These are phyloP conservation scores for Debaryomyces coudertii DNA, from an alignment of 1,139 yeast genomes.

Conservation along the genomic window DNA sequence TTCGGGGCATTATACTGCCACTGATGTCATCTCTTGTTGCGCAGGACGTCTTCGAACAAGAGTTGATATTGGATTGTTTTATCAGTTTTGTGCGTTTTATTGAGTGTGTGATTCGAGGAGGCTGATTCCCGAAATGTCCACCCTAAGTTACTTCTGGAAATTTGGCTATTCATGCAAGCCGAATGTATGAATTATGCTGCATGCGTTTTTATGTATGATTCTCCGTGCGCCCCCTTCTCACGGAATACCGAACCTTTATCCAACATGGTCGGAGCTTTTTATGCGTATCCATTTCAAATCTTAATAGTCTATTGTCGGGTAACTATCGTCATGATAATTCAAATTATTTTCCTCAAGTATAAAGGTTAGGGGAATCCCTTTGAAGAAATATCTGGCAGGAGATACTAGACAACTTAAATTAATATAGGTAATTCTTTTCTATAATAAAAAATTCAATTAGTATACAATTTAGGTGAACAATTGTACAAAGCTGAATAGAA, in stretches of 20 bases:
- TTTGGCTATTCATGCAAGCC: background rate
- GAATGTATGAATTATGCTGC: background rate
- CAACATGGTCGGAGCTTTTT: background rate
- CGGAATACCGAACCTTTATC: conserved; percentile 7
- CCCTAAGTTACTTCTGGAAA: background rate
- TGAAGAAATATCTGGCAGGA: no score
- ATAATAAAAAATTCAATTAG: background rate
- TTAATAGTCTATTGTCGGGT: conserved; percentile 6
- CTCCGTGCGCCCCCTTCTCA: background rate
- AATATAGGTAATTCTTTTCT: background rate
- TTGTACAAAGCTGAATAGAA: background rate
- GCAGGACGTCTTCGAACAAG: no score
- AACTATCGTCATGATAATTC: conserved; percentile 9
- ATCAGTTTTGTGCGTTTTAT: no score
- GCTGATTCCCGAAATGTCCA: background rate
- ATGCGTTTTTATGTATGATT: background rate
- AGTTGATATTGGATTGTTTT: no score
- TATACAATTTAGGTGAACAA: background rate
- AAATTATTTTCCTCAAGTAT: conserved; percentile 6
- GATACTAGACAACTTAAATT: no score
- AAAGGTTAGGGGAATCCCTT: conserved; percentile 7
- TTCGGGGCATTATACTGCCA: no score
- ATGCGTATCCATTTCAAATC: conserved; percentile 6
- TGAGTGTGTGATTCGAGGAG: no score
- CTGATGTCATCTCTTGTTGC: no score